Evolutionary conservation across 1,139 yeast species (phyloP), one percentile per base, ranked within the genome.

Genomic region (Saccharomyces hybrid): DNA sequence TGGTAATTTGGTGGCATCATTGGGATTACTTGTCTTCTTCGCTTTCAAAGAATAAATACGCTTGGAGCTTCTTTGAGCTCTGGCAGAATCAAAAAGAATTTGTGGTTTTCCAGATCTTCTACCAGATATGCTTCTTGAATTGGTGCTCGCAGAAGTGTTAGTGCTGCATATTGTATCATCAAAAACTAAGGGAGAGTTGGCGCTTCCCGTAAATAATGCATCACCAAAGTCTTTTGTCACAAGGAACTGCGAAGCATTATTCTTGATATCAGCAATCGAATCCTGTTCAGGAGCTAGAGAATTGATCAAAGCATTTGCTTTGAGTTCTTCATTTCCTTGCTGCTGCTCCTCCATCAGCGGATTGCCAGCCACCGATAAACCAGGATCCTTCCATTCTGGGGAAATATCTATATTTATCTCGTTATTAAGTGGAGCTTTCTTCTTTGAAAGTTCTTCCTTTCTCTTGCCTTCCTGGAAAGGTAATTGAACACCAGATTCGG

Each of bases 281-380:
- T 64, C 67, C 41, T 59, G 60, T 41, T 62, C 63, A 19, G 70
- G 70, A n/a, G 68, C 70, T 49, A 67, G 46, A 38, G 42, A 38
- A 8, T 38, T 8, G 5, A 38, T 38, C 11, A 38, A 16, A 16
- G 42, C 42, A 38, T 38, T 14, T 3, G 42, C 19, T 38, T 38
- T 38, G 25, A 11, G 11, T 8, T 38, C 13, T 4, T 38, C 25
- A 38, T 16, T 14, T 6, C 11, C 23, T 19, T 19, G 13, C 11
- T 38, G 13, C 11, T 38, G 25, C 42, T 38, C 42, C 42, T 16
- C 42, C 42, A 38, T 11, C 42, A 38, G 23, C 42, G 23, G 23
- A 38, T 38, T 38, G 13, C 11, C 42, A 16, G 42, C 42, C 11
- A 38, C 11, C 5, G 42, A 16, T 38, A 14, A 38, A 38, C 42